phyloP scores from a whole-genome alignment of 2,329 filamentous ascomycete genomes.

The Colletotrichum navitas region DNA sequence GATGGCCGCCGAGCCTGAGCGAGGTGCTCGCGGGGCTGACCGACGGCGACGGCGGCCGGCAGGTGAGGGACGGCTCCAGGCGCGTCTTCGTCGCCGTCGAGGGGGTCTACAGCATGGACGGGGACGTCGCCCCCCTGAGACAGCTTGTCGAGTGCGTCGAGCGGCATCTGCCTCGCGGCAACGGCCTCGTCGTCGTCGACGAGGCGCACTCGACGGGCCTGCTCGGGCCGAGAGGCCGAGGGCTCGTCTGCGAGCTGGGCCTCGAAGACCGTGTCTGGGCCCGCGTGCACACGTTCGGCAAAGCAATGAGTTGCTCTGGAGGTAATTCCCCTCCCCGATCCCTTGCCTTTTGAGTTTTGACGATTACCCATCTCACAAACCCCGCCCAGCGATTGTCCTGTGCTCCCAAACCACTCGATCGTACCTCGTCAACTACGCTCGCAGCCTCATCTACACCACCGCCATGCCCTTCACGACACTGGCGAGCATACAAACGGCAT shows the following conservation, averaged over 20 bases:
- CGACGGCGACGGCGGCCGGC: conserved; percentile 48
- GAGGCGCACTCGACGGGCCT: conserved; percentile 77
- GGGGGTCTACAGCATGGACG: conserved; percentile 86
- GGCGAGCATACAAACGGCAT: conserved; percentile 68
- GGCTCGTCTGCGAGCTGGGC: conserved; percentile 68
- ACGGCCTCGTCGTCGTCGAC: conserved; percentile 74
- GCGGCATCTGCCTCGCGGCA: conserved; percentile 65
- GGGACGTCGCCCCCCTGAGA: conserved; percentile 75
- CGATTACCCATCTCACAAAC: conserved; percentile 17
- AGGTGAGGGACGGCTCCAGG: conserved; percentile 52
- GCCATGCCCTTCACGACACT: conserved; percentile 73
- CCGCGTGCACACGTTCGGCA: conserved; percentile 75
- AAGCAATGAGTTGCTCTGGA: conserved; percentile 76
- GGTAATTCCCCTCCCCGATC: conserved; percentile 61
- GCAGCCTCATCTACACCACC: conserved; percentile 81
- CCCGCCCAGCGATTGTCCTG: conserved; percentile 63
- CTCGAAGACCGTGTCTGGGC: conserved; percentile 69
- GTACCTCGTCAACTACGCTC: conserved; percentile 81
- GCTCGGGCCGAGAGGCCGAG: conserved; percentile 67
- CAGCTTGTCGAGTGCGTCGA: conserved; percentile 72
- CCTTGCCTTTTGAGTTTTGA: not conserved
- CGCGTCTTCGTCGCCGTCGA: conserved; percentile 79
- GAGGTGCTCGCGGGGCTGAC: conserved; percentile 49
- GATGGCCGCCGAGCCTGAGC: conserved; percentile 45
- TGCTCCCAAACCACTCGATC: conserved; percentile 69